A percentile compares a stretch with the other conserved stretches of the same genome.
Evolutionary conservation across 208 protist genomes (phyloP).

Genomic region (Trypanosoma caninum): DNA sequence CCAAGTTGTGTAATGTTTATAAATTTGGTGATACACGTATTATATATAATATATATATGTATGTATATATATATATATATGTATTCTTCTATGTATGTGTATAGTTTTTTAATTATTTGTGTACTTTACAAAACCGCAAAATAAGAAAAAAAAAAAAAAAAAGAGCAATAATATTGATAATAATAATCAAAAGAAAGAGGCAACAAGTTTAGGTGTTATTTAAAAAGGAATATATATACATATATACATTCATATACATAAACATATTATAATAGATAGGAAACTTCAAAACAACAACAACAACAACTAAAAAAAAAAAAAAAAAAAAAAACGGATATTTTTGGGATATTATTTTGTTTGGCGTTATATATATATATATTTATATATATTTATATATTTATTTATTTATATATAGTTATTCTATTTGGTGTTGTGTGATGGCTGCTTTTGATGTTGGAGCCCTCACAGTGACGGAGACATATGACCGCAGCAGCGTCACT

Average conservation of each 20-base stretch:
- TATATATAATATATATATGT: neutral
- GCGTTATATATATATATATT: conserved; percentile 20
- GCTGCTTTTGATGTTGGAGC: too few species aligned
- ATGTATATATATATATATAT: conserved; percentile 3
- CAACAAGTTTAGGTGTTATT: too few species aligned
- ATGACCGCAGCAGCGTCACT: neutral
- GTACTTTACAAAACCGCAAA: neutral
- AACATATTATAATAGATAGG: too few species aligned
- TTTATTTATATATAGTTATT: neutral
- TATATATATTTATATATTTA: conserved; percentile 29
- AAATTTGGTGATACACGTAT: too few species aligned
- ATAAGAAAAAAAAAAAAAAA: neutral
- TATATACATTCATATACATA: conserved; percentile 1
- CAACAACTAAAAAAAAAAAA: too few species aligned
- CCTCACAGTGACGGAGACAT: neutral
- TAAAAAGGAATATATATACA: conserved; percentile 9
- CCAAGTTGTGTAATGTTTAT: neutral
- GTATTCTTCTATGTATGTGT: neutral
- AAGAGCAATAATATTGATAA: too few species aligned
- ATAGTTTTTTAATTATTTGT: neutral
- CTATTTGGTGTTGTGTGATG: too few species aligned
- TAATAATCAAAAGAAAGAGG: too few species aligned
- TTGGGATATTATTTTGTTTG: conserved; percentile 8
- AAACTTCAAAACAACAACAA: too few species aligned
- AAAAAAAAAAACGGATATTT: too few species aligned